Percentiles rank a stretch among this genome's conserved stretches.
Conservation (phyloP, 2,329 filamentous ascomycete genomes). For the Ceratocystis destructans region DNA sequence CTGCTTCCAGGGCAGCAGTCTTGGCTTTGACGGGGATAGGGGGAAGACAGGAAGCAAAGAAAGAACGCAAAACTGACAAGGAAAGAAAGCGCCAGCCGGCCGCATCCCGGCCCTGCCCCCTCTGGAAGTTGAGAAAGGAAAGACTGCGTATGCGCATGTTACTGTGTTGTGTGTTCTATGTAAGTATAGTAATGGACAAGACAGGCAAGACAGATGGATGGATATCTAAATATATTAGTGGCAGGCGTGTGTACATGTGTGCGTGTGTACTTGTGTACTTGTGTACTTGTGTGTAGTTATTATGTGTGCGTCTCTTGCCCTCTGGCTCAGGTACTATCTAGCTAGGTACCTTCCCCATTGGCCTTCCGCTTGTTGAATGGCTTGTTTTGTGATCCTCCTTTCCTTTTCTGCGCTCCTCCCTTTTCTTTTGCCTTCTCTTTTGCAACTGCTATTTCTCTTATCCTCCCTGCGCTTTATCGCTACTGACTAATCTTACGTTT, state of each 20-base stretch:
- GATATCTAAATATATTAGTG: too few relatives aligned
- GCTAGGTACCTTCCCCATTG: background rate
- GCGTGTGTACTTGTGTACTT: background rate
- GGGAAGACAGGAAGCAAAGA: background rate
- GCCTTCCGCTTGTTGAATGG: background rate
- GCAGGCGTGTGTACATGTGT: background rate
- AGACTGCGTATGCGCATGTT: too few relatives aligned
- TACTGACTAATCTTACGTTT: too few relatives aligned
- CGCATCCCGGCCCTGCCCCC: too few relatives aligned
- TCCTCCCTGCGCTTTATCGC: background rate
- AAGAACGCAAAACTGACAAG: background rate
- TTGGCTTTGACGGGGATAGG: background rate
- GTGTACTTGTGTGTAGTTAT: background rate
- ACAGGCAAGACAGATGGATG: background rate
- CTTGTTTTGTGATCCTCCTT: constrained; percentile 1
- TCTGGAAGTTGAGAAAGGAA: too few relatives aligned
- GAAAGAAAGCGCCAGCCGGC: background rate
- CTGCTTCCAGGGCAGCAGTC: background rate
- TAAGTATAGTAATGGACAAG: background rate
- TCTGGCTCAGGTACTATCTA: background rate
- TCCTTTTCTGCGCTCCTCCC: background rate
- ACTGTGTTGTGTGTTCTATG: too few relatives aligned
- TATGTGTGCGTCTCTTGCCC: background rate
- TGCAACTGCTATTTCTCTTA: background rate
- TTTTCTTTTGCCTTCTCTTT: background rate